Percentiles rank a stretch among this genome's conserved stretches.
These are phyloP conservation scores for Colletotrichum cereale DNA, from an alignment of 2,329 filamentous ascomycete species.

Conservation along the genomic window DNA sequence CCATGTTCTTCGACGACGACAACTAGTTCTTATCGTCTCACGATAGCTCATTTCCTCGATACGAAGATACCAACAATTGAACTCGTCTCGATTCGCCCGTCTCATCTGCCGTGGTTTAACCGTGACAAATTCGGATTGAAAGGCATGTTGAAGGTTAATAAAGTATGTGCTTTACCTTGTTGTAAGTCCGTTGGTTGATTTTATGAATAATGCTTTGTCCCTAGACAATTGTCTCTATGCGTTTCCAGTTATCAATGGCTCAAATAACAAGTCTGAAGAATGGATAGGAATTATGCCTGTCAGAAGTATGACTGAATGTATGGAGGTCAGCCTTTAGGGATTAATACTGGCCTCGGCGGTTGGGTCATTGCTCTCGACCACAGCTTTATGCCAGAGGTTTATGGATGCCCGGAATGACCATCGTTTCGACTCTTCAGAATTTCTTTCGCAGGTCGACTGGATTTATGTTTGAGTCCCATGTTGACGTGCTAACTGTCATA, in stretches of 20 bases:
- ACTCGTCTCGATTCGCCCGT: conserved; percentile 2
- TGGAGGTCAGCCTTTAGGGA: conserved; percentile 21
- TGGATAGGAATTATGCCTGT: conserved; percentile 13
- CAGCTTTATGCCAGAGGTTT: conserved; percentile 20
- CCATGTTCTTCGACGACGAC: too few species aligned
- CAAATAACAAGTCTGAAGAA: conserved; percentile 21
- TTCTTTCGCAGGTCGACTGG: conserved; percentile 16
- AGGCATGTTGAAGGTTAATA: neutral
- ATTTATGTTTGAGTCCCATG: conserved; percentile 16
- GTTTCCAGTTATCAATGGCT: conserved; percentile 23
- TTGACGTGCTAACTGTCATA: conserved; percentile 25
- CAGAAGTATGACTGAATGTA: neutral
- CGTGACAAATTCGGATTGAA: neutral
- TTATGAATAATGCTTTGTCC: too few species aligned
- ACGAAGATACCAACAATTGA: conserved; percentile 10
- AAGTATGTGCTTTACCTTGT: conserved; percentile 15
- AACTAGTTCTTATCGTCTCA: neutral
- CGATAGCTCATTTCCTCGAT: conserved; percentile 20
- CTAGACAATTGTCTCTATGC: conserved; percentile 2
- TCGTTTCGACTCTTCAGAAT: conserved; percentile 27
- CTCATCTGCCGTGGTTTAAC: conserved; percentile 29
- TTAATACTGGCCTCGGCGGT: conserved; percentile 26
- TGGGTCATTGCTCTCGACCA: conserved; percentile 24
- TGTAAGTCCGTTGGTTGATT: conserved; percentile 9
- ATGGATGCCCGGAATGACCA: conserved; percentile 26